Percentiles rank a stretch among this genome's conserved stretches.
Conservation (phyloP, 1,139 yeast species). For the Yamadazyma atmosphaerica region DNA sequence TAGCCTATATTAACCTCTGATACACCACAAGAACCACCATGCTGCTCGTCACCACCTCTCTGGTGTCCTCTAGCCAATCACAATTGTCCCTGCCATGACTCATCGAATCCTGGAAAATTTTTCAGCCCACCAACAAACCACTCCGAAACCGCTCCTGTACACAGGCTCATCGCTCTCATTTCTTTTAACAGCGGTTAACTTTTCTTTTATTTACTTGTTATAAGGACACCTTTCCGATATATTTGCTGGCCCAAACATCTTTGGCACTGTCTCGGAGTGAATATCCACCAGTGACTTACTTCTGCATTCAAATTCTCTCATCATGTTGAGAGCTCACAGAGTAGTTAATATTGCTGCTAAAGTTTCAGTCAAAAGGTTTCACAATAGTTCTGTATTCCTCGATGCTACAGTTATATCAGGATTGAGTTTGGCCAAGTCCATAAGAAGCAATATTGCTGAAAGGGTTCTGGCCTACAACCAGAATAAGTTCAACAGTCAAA, state of each 20-base stretch:
- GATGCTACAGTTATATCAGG: constrained; percentile 49
- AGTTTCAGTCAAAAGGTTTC: constrained; percentile 10
- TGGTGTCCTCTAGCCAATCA: constrained; percentile 6
- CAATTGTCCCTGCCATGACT: constrained; percentile 7
- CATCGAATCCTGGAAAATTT: constrained; percentile 8
- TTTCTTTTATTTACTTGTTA: too few relatives aligned
- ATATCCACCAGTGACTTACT: too few relatives aligned
- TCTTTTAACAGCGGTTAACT: too few relatives aligned
- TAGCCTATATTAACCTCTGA: neutral
- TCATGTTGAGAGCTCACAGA: constrained; percentile 2
- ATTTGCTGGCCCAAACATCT: too few relatives aligned
- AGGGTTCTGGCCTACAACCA: constrained; percentile 43
- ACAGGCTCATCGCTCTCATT: constrained; percentile 5
- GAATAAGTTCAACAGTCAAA: constrained; percentile 20
- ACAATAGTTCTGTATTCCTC: constrained; percentile 15
- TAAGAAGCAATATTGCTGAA: constrained; percentile 39
- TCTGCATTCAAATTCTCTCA: too few relatives aligned
- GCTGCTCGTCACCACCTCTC: neutral
- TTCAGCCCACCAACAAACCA: constrained; percentile 1
- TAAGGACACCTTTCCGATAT: too few relatives aligned
- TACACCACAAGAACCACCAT: neutral
- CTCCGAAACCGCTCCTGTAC: constrained; percentile 5
- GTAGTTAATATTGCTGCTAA: neutral
- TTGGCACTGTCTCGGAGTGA: too few relatives aligned
- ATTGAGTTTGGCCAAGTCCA: constrained; percentile 40